A percentile compares a stretch with the other conserved stretches of the same genome.
Conservation (phyloP, 768 basidiomycete species). For the Mycena maculata region DNA sequence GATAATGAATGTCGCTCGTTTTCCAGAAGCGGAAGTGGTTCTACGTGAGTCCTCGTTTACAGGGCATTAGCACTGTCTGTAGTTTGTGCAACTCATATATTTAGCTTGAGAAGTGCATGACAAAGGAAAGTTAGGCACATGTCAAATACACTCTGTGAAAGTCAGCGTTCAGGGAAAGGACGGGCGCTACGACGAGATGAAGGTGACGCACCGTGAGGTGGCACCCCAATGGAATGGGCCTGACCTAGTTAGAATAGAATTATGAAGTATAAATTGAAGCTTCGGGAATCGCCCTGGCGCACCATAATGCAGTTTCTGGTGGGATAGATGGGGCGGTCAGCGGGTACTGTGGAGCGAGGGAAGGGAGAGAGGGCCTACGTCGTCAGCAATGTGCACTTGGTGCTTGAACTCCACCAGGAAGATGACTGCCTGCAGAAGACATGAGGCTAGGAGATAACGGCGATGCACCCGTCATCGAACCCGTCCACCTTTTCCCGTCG, state of each 20-base stretch:
- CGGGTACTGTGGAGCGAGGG: not conserved
- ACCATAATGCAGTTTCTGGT: conserved; percentile 65
- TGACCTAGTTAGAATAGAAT: conserved; percentile 45
- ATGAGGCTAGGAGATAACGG: too few relatives aligned
- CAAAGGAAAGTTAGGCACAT: conserved; percentile 43
- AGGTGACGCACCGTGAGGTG: conserved; percentile 56
- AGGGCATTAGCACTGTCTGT: too few relatives aligned
- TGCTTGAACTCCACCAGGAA: conserved; percentile 89
- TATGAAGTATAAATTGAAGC: not conserved
- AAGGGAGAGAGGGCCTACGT: conserved; percentile 48
- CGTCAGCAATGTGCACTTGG: conserved; percentile 81
- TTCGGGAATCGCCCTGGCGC: not conserved
- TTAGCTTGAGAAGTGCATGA: too few relatives aligned
- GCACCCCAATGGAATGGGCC: conserved; percentile 57
- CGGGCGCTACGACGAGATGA: not conserved
- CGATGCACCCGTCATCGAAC: conserved; percentile 73
- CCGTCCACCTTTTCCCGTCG: conserved; percentile 85
- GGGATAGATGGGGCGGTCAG: not conserved
- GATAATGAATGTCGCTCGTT: too few relatives aligned
- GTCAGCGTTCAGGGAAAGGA: not conserved
- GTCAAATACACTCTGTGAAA: conserved; percentile 64
- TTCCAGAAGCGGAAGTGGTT: too few relatives aligned
- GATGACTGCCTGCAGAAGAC: conserved; percentile 67
- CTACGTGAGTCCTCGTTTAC: too few relatives aligned
- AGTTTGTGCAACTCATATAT: too few relatives aligned